Percentiles rank a stretch among this genome's conserved stretches.
Evolutionary conservation across 2,329 filamentous ascomycete species (phyloP).

Genomic region (Torrubiella hemipterigena): DNA sequence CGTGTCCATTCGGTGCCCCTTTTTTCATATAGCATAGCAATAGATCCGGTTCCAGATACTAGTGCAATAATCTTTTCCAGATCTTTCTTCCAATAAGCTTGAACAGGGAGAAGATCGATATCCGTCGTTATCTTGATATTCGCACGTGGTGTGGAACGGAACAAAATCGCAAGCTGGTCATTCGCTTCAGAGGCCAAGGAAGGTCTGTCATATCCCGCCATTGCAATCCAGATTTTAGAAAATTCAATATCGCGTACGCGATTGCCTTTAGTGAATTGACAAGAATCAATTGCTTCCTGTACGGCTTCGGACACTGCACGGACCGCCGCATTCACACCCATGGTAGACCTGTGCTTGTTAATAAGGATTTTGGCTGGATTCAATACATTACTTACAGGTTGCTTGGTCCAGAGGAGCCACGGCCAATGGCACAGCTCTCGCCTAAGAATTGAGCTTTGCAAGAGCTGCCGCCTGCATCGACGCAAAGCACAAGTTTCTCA

Average conservation of each 20-base stretch:
- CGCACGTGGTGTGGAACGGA: no score
- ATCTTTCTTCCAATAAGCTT: slow-evolving; percentile 8
- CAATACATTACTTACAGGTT: slow-evolving; percentile 20
- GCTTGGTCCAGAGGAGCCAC: slow-evolving; percentile 21
- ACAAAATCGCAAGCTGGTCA: no score
- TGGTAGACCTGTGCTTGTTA: slow-evolving; percentile 10
- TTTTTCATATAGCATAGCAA: slow-evolving; percentile 25
- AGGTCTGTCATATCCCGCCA: slow-evolving; percentile 26
- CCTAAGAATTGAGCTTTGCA: slow-evolving; percentile 24
- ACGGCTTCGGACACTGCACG: slow-evolving; percentile 14
- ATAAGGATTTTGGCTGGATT: neutral
- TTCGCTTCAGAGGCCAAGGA: slow-evolving; percentile 14
- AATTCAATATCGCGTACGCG: slow-evolving; percentile 9
- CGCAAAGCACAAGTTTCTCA: slow-evolving; percentile 17
- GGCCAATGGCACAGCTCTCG: slow-evolving; percentile 11
- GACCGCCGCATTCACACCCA: slow-evolving; percentile 15
- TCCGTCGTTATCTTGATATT: slow-evolving; percentile 24
- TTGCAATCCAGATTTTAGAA: slow-evolving; percentile 22
- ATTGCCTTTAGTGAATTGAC: slow-evolving; percentile 6
- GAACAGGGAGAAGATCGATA: slow-evolving; percentile 23
- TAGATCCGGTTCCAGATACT: slow-evolving; percentile 27
- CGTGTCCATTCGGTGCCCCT: slow-evolving; percentile 11
- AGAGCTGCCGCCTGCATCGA: slow-evolving; percentile 29
- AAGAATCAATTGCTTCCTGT: slow-evolving; percentile 12
- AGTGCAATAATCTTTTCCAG: slow-evolving; percentile 19